A percentile compares a stretch with the other conserved stretches of the same genome.
Conservation (phyloP, 1,139 yeast genomes). For the Sugiyamaella grinbergsii region DNA sequence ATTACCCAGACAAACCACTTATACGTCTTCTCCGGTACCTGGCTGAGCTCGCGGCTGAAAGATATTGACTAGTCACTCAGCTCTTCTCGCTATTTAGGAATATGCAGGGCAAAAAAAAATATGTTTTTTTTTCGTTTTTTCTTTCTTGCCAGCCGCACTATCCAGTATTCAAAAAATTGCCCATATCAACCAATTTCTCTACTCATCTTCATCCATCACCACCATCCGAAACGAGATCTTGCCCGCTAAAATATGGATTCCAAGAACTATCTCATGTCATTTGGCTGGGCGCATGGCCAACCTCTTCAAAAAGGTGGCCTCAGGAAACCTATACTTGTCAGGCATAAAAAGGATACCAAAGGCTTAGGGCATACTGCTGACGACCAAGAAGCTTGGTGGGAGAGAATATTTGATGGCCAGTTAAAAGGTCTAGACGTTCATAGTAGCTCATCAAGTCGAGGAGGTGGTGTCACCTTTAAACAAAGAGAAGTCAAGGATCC, state of each 20-base stretch:
- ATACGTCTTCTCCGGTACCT: too few relatives aligned
- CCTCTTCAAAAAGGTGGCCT: conserved; percentile 80
- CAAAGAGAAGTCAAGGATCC: conserved; percentile 41
- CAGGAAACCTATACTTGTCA: conserved; percentile 81
- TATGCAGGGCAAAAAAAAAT: too few relatives aligned
- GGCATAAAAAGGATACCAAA: conserved; percentile 85
- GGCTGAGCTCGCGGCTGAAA: too few relatives aligned
- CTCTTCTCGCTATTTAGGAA: too few relatives aligned
- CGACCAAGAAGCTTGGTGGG: conserved; percentile 96
- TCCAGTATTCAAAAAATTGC: too few relatives aligned
- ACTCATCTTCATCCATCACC: too few relatives aligned
- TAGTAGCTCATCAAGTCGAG: conserved; percentile 31
- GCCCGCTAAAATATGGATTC: conserved; percentile 64
- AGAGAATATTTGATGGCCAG: conserved; percentile 88
- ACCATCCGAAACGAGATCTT: too few relatives aligned
- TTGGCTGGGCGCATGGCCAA: conserved; percentile 92
- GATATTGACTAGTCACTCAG: too few relatives aligned
- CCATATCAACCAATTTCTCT: too few relatives aligned
- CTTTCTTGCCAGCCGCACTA: too few relatives aligned
- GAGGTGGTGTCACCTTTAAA: conserved; percentile 42
- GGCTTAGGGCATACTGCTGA: conserved; percentile 77
- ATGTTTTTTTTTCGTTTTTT: too few relatives aligned
- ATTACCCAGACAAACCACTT: too few relatives aligned
- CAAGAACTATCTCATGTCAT: conserved; percentile 66
- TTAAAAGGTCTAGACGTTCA: conserved; percentile 73